These are phyloP conservation scores for Plasmodium coatneyi DNA, from an alignment of 169 alveolate genomes.

Conservation along the genomic window DNA sequence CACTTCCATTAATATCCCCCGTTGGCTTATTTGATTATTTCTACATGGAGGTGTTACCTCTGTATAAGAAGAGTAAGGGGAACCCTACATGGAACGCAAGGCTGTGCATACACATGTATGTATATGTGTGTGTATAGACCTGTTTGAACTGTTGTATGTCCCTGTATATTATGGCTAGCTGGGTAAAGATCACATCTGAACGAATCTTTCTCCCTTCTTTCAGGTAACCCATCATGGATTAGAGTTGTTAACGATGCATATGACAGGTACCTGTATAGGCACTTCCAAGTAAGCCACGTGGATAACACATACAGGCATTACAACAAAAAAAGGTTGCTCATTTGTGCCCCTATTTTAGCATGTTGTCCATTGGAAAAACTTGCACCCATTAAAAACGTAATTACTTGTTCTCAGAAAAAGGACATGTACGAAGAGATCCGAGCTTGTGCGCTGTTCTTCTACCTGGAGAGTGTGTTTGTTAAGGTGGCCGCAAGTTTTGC, in stretches of 20 bases:
- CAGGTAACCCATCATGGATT: conserved; percentile 22
- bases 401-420: conserved; percentile 16
- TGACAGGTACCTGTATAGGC: conserved; percentile 21
- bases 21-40: conserved; percentile 10
- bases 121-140: not conserved
- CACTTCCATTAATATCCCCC: conserved; percentile 42
- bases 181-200: not conserved
- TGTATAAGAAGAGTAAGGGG: conserved; percentile 22
- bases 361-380: not conserved
- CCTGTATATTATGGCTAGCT: not conserved
- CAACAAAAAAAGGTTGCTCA: not conserved
- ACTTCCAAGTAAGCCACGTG: conserved; percentile 1
- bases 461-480: conserved; percentile 30
- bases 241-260: conserved; percentile 39
- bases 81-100: not conserved
- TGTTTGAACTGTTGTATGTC: not conserved
- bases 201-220: not conserved
- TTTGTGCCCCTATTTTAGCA: not conserved
- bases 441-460: conserved; percentile 36
- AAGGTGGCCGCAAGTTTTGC: conserved; percentile 43
- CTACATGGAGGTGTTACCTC: conserved; percentile 1
- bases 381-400: not conserved
- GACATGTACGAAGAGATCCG: conserved; percentile 44
- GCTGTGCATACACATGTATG: not conserved
- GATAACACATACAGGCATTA: not conserved